Evolutionary conservation across 2,329 filamentous ascomycete genomes (phyloP).

Genomic region (Microsporum canis): DNA sequence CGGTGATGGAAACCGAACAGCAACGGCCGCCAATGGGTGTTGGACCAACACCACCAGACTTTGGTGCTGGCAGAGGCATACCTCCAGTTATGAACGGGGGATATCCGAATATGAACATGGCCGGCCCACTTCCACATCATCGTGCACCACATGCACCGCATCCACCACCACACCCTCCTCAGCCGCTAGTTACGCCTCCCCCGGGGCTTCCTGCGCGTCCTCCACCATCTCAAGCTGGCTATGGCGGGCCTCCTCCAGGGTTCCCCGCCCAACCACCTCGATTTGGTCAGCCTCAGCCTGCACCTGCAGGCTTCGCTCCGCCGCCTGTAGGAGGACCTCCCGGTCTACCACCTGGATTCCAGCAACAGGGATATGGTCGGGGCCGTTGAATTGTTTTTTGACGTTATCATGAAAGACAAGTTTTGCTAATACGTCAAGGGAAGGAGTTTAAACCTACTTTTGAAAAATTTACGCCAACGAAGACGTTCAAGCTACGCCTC

Average conservation of each 20-base stretch:
- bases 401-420: background rate
- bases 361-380: constrained; percentile 29
- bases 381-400: constrained; percentile 23
- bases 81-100: constrained; percentile 28
- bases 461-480: background rate
- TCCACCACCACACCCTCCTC: constrained; percentile 34
- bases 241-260: constrained; percentile 48
- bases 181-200: constrained; percentile 36
- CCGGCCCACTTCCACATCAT: constrained; percentile 38
- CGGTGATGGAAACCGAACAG: constrained; percentile 35
- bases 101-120: constrained; percentile 33
- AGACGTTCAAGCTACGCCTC: background rate
- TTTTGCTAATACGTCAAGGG: background rate
- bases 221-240: constrained; percentile 56
- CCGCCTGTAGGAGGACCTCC: constrained; percentile 18
- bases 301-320: constrained; percentile 40
- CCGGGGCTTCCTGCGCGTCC: constrained; percentile 54
- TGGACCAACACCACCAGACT: constrained; percentile 21
- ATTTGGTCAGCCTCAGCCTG: constrained; percentile 35
- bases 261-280: constrained; percentile 29
- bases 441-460: background rate
- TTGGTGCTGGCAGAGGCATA: constrained; percentile 30
- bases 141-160: constrained; percentile 32
- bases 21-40: constrained; percentile 26
- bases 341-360: constrained; percentile 33